A percentile compares a stretch with the other conserved stretches of the same genome.
These are phyloP conservation scores for Polyporus arcularius DNA, from an alignment of 768 basidiomycete genomes.

Conservation along the genomic window DNA sequence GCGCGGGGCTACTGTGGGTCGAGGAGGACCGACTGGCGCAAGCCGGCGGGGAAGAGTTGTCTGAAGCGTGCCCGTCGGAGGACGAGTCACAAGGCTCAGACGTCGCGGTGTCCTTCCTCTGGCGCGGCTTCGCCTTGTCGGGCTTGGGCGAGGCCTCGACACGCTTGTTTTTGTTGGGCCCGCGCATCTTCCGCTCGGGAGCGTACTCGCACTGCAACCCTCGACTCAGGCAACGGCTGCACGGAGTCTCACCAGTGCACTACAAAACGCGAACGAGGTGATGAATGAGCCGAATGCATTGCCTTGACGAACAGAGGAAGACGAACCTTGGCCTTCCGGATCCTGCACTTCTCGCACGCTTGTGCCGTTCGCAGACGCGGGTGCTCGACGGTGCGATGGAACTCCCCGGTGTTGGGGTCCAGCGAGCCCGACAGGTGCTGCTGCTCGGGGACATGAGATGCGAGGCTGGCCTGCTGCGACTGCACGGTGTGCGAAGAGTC, in stretches of 20 bases:
- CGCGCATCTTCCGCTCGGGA: constrained; percentile 62
- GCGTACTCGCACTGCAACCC: constrained; percentile 68
- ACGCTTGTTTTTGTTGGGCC: constrained; percentile 58
- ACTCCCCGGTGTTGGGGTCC: constrained; percentile 65
- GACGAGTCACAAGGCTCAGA: background rate
- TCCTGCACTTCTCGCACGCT: constrained; percentile 75
- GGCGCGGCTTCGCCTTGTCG: background rate
- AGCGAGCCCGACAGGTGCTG: constrained; percentile 55
- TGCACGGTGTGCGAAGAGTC: constrained; percentile 12
- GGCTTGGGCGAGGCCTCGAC: constrained; percentile 4
- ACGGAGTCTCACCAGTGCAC: constrained; percentile 75
- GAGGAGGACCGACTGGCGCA: background rate
- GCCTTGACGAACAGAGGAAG: background rate
- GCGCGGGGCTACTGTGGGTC: background rate
- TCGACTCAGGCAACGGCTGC: constrained; percentile 61
- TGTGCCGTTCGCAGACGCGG: constrained; percentile 69
- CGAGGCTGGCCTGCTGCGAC: constrained; percentile 1
- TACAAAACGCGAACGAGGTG: constrained; percentile 25
- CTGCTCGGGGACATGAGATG: background rate
- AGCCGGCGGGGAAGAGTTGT: background rate
- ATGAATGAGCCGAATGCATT: no score
- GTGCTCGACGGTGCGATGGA: constrained; percentile 64
- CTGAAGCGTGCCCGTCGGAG: background rate
- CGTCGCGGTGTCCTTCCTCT: background rate
- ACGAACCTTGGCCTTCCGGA: constrained; percentile 71